These are phyloP conservation scores for Diaporthe sp. DNA, from an alignment of 2,329 filamentous ascomycete species.

Conservation along the genomic window DNA sequence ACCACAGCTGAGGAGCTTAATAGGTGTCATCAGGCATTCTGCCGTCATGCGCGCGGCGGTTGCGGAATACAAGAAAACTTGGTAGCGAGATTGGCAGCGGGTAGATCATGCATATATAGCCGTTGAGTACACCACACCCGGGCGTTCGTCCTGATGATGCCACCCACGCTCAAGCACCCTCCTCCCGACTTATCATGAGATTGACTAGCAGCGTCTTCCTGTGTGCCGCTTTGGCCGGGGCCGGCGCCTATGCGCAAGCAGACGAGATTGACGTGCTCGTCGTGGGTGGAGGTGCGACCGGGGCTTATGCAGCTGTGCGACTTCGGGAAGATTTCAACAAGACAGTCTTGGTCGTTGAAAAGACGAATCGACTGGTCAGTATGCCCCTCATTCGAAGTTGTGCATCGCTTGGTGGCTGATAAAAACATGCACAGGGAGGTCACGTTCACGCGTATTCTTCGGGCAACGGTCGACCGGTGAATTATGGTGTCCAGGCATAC, in stretches of 20 bases:
- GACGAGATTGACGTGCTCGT: slow-evolving; percentile 35
- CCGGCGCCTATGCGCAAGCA: slow-evolving; percentile 14
- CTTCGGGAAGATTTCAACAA: slow-evolving; percentile 35
- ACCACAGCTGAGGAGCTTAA: slow-evolving; percentile 1
- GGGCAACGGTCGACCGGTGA: slow-evolving; percentile 42
- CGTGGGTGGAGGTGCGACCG: slow-evolving; percentile 39
- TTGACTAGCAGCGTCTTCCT: not conserved
- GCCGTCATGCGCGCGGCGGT: not conserved
- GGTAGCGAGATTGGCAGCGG: not conserved
- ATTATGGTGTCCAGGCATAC: slow-evolving; percentile 48
- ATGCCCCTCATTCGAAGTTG: not conserved
- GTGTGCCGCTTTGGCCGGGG: not conserved
- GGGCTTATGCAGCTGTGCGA: slow-evolving; percentile 36
- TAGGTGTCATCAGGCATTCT: not conserved
- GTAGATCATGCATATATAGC: not conserved
- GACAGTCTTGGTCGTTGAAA: slow-evolving; percentile 37
- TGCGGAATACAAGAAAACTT: not conserved
- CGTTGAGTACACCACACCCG: not conserved
- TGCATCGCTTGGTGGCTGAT: not conserved
- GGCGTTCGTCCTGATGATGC: not conserved
- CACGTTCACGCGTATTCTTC: slow-evolving; percentile 57
- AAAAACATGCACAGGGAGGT: slow-evolving; percentile 39
- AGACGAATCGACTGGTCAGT: slow-evolving; percentile 12
- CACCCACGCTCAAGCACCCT: not conserved
- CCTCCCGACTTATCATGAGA: not conserved